phyloP scores from a whole-genome alignment of 2,329 filamentous ascomycete species.

The Lachnellula occidentalis region DNA sequence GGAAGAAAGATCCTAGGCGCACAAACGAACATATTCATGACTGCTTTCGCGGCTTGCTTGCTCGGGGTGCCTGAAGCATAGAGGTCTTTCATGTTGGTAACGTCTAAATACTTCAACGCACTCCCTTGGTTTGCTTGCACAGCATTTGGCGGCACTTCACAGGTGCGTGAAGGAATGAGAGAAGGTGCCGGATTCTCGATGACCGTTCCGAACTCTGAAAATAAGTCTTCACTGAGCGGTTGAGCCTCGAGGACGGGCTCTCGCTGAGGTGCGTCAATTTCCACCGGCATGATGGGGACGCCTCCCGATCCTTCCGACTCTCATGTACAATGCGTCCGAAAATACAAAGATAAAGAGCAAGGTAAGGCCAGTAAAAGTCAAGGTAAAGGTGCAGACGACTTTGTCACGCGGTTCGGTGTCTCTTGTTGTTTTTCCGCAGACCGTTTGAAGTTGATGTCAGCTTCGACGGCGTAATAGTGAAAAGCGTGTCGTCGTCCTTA shows the following conservation, averaged over 20 bases:
- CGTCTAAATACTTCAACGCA: constrained; percentile 78
- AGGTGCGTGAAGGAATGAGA: constrained; percentile 41
- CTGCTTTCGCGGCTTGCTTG: constrained; percentile 48
- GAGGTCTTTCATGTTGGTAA: constrained; percentile 67
- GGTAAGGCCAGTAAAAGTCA: background rate
- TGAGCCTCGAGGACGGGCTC: constrained; percentile 45
- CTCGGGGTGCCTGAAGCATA: constrained; percentile 60
- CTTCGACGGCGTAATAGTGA: too few relatives aligned
- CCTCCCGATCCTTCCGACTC: too few relatives aligned
- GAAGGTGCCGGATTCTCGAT: constrained; percentile 65
- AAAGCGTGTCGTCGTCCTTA: too few relatives aligned
- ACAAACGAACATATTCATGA: constrained; percentile 89
- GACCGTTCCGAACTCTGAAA: constrained; percentile 77
- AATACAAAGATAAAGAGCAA: too few relatives aligned
- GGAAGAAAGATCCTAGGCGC: constrained; percentile 54
- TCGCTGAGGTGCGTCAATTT: constrained; percentile 7
- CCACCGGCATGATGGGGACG: constrained; percentile 17
- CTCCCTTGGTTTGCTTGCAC: constrained; percentile 76
- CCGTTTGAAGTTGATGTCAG: too few relatives aligned
- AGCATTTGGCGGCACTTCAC: constrained; percentile 37
- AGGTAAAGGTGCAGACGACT: background rate
- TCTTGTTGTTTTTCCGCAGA: too few relatives aligned
- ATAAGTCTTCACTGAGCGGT: constrained; percentile 63
- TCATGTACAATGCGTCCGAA: too few relatives aligned
- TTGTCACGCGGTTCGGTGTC: too few relatives aligned